Conservation (phyloP, 1,284 basidiomycete genomes). For the Volvariella volvacea region DNA sequence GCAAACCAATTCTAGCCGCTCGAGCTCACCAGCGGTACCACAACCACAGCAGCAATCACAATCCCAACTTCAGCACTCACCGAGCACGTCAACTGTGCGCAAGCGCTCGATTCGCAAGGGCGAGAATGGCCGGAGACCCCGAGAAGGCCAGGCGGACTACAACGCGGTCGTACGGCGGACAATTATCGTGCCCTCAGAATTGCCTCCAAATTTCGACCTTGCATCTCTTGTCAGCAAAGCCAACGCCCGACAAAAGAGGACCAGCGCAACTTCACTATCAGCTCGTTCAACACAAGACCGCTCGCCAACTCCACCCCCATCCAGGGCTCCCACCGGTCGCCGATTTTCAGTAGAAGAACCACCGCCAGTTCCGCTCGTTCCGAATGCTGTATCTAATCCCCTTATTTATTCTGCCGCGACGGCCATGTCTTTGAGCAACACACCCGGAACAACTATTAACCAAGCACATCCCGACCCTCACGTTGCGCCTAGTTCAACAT, state of each 20-base stretch:
- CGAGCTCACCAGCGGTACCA: not conserved
- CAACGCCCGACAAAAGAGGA: slow-evolving; percentile 52
- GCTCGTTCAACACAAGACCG: slow-evolving; percentile 71
- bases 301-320: slow-evolving; percentile 74
- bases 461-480: too few species aligned
- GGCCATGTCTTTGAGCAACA: too few species aligned
- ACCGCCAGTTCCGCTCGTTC: slow-evolving; percentile 57
- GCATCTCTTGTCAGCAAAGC: slow-evolving; percentile 45
- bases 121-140: slow-evolving; percentile 36
- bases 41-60: slow-evolving; percentile 8
- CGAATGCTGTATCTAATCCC: not conserved
- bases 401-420: not conserved
- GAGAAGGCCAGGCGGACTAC: slow-evolving; percentile 30
- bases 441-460: too few species aligned
- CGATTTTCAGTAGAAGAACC: slow-evolving; percentile 57
- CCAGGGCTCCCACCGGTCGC: slow-evolving; percentile 44
- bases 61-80: not conserved
- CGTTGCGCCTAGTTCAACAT: slow-evolving; percentile 37
- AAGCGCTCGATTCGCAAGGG: slow-evolving; percentile 32
- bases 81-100: slow-evolving; percentile 6
- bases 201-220: slow-evolving; percentile 36
- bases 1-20: too few species aligned
- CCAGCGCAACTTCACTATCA: slow-evolving; percentile 50
- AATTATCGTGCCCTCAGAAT: slow-evolving; percentile 66
- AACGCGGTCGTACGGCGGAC: slow-evolving; percentile 66